Percentiles rank a stretch among this genome's conserved stretches.
phyloP scores from a whole-genome alignment of 768 basidiomycete species.

The Termitomyces sp. region DNA sequence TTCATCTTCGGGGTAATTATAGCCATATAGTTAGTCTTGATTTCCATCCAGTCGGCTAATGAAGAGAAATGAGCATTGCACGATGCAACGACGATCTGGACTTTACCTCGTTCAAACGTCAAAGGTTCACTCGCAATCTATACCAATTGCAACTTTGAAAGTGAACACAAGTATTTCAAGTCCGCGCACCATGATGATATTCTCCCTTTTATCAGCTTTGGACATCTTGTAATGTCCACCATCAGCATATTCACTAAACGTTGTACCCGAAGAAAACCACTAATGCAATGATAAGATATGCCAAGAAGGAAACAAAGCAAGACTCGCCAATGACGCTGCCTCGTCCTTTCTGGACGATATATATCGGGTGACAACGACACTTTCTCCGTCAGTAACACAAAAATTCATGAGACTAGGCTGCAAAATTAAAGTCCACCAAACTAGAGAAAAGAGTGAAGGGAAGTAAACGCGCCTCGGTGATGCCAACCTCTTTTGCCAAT shows the following conservation, averaged over 20 bases:
- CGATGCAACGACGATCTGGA: background rate
- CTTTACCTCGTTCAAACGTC: slow-evolving; percentile 87
- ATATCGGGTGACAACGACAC: slow-evolving; percentile 91
- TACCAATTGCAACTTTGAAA: slow-evolving; percentile 4
- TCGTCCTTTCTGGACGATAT: slow-evolving; percentile 89
- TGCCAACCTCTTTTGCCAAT: slow-evolving; percentile 65
- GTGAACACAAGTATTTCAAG: background rate
- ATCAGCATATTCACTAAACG: slow-evolving; percentile 84
- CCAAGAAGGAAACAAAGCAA: background rate
- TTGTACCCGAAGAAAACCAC: slow-evolving; percentile 96
- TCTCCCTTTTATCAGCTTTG: slow-evolving; percentile 92
- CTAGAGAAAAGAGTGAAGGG: background rate
- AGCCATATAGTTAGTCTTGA: slow-evolving; percentile 93
- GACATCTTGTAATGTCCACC: slow-evolving; percentile 94
- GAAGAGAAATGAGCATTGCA: background rate
- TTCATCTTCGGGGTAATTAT: slow-evolving; percentile 97
- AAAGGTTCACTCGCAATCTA: slow-evolving; percentile 89
- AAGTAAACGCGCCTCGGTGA: slow-evolving; percentile 52
- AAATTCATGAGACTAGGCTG: slow-evolving; percentile 93
- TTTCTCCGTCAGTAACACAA: slow-evolving; percentile 92
- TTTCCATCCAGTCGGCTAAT: slow-evolving; percentile 97
- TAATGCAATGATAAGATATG: slow-evolving; percentile 20
- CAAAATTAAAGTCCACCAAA: background rate
- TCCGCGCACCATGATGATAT: slow-evolving; percentile 77
- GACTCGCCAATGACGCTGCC: slow-evolving; percentile 78